A percentile compares a stretch with the other conserved stretches of the same genome.
Evolutionary conservation across 345 rosid genomes (phyloP).

Genomic region (Fremontodendron californicum): DNA sequence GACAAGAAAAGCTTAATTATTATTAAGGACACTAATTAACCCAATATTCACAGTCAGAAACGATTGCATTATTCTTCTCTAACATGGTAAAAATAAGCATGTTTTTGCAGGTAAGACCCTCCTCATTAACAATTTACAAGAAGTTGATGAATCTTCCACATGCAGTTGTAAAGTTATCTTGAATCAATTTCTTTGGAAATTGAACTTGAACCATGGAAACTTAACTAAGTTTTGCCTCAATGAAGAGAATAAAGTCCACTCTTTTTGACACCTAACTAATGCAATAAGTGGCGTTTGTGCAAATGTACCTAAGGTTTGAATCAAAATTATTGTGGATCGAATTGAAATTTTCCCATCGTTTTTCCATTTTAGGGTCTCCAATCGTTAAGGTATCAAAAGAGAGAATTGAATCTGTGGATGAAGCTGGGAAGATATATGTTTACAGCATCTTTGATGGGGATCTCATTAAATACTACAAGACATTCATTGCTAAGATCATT

Average conservation of each 20-base stretch:
- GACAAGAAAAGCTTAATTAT: not conserved
- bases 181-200: not conserved
- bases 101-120: not conserved
- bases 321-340: not conserved
- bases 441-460: slow-evolving; percentile 77
- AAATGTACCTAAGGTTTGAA: not conserved
- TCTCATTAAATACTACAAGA: slow-evolving; percentile 70
- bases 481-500: slow-evolving; percentile 50
- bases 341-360: not conserved
- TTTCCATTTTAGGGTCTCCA: slow-evolving; percentile 46
- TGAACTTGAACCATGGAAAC: not conserved
- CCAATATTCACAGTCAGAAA: not conserved
- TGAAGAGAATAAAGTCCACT: not conserved
- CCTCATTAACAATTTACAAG: too few species aligned
- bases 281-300: not conserved
- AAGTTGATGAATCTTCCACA: not conserved
- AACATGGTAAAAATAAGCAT: too few species aligned
- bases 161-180: not conserved
- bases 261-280: not conserved
- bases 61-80: too few species aligned
- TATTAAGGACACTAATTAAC: not conserved
- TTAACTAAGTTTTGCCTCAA: not conserved
- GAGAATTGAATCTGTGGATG: slow-evolving; percentile 65
- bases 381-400: slow-evolving; percentile 67
- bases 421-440: slow-evolving; percentile 40